phyloP scores from a whole-genome alignment of 345 rosid species.

The Hibiscus syriacus region DNA sequence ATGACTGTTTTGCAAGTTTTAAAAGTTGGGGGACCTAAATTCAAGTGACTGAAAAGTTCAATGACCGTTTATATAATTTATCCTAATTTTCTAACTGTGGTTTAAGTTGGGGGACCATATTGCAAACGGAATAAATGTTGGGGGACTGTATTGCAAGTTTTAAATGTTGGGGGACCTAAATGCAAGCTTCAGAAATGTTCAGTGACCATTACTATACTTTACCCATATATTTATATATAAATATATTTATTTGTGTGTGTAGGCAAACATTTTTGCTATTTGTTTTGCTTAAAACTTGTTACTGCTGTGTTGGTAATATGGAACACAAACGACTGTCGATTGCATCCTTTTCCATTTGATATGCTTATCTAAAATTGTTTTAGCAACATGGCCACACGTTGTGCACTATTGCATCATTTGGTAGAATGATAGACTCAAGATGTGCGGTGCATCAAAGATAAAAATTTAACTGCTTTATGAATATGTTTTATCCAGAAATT shows the following conservation, averaged over 20 bases:
- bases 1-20: too few relatives aligned
- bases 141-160: too few relatives aligned
- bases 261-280: not conserved
- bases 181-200: too few relatives aligned
- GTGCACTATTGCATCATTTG: not conserved
- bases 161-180: too few relatives aligned
- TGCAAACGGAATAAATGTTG: too few relatives aligned
- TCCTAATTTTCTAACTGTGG: too few relatives aligned
- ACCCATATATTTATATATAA: not conserved
- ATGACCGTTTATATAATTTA: too few relatives aligned
- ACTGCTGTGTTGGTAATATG: not conserved
- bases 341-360: not conserved
- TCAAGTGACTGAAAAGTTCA: too few relatives aligned
- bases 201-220: too few relatives aligned
- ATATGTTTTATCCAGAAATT: not conserved
- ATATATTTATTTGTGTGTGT: not conserved
- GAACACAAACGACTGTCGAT: not conserved
- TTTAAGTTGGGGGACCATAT: too few relatives aligned
- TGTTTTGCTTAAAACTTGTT: not conserved
- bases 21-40: too few relatives aligned
- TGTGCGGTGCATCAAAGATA: not conserved
- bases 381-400: not conserved
- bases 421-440: not conserved
- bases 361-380: not conserved
- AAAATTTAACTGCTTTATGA: not conserved